These are phyloP conservation scores for Trichoderma erinaceum DNA, from an alignment of 495 filamentous ascomycete genomes.

Conservation along the genomic window DNA sequence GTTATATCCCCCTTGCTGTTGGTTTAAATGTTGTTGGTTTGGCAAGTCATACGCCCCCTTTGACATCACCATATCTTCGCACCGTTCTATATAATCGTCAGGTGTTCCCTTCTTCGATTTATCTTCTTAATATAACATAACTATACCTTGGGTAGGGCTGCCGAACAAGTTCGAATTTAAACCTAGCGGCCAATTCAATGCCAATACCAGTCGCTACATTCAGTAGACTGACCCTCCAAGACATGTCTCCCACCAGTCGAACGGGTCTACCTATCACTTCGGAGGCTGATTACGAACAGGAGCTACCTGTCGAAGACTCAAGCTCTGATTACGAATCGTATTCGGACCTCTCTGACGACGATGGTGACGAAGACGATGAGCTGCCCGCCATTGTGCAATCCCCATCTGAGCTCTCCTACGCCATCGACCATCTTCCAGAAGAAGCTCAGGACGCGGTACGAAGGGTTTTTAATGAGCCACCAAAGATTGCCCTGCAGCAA, in stretches of 20 bases:
- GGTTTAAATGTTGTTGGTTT: background rate
- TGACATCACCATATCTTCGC: background rate
- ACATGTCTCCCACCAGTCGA: slow-evolving; percentile 16
- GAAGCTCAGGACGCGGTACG: slow-evolving; percentile 24
- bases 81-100: background rate
- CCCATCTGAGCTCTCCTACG: slow-evolving; percentile 16
- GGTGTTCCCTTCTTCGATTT: background rate
- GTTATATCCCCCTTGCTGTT: background rate
- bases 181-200: background rate
- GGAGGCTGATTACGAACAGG: background rate
- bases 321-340: slow-evolving; percentile 11
- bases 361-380: slow-evolving; percentile 13
- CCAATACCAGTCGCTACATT: slow-evolving; percentile 9
- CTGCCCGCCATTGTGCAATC: slow-evolving; percentile 7
- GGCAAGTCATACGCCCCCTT: background rate
- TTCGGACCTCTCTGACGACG: background rate
- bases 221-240: slow-evolving; percentile 17
- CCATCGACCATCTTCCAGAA: slow-evolving; percentile 23
- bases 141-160: background rate
- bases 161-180: background rate
- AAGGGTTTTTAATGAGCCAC: slow-evolving; percentile 26
- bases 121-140: background rate
- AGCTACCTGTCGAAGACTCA: background rate
- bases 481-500: slow-evolving; percentile 37
- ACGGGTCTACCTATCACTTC: background rate